A percentile compares a stretch with the other conserved stretches of the same genome.
Evolutionary conservation across 305 asterid genomes (phyloP).

Genomic region (Andrographis paniculata): DNA sequence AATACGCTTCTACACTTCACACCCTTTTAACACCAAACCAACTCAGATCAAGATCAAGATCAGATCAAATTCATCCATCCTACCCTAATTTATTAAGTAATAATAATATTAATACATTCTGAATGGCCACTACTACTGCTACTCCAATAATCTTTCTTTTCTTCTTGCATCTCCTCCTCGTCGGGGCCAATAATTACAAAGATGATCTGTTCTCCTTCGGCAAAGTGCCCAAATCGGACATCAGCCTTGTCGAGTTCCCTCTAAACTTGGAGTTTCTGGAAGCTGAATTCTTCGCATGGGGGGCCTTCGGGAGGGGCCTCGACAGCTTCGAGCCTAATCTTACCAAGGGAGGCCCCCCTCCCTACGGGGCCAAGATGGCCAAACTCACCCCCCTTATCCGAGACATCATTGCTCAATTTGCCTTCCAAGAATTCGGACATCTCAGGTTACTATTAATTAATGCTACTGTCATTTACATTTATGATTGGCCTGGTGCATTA

Average conservation of each 20-base stretch:
- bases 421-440: slow-evolving; percentile 50
- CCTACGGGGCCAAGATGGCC: slow-evolving; percentile 29
- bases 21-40: too few relatives aligned
- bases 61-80: too few relatives aligned
- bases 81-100: too few relatives aligned
- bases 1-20: too few relatives aligned
- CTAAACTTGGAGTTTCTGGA: slow-evolving; percentile 44
- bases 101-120: too few relatives aligned
- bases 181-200: too few relatives aligned
- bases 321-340: slow-evolving; percentile 34
- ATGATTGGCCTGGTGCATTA: too few relatives aligned
- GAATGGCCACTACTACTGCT: too few relatives aligned
- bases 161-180: too few relatives aligned
- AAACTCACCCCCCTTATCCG: slow-evolving; percentile 22
- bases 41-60: too few relatives aligned
- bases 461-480: too few relatives aligned
- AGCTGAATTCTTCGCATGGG: slow-evolving; percentile 45
- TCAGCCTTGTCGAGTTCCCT: slow-evolving; percentile 32
- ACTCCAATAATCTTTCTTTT: too few relatives aligned
- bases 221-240: slow-evolving; percentile 23
- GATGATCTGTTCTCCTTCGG: background rate
- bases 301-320: slow-evolving; percentile 35
- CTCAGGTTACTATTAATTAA: slow-evolving; percentile 22
- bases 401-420: slow-evolving; percentile 37
- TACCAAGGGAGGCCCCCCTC: slow-evolving; percentile 32